Conservation (phyloP, 176 grass and related monocot genomes). For the Triticum monococcum region DNA sequence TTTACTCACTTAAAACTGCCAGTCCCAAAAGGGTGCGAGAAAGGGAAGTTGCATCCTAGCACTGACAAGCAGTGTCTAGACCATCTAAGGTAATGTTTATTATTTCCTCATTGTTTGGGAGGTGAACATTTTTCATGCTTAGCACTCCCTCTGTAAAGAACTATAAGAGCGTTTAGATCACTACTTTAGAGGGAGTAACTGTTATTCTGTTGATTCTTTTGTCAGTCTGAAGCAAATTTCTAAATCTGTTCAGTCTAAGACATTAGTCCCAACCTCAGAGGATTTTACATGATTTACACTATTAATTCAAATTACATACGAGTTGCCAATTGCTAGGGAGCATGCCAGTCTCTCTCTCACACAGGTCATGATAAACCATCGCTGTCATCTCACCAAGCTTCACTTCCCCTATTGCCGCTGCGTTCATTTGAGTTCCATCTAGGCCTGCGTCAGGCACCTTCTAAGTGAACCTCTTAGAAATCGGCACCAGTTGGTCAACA, state of each 20-base stretch:
- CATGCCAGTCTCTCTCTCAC: background rate
- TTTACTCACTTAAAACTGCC: conserved; percentile 86
- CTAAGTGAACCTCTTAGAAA: no score
- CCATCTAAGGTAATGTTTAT: conserved; percentile 59
- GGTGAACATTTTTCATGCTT: background rate
- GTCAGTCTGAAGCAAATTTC: background rate
- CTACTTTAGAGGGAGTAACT: background rate
- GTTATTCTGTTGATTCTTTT: background rate
- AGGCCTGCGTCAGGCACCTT: no score
- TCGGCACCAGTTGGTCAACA: no score
- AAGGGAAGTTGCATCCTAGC: conserved; percentile 94
- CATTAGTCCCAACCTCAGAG: background rate
- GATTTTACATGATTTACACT: background rate
- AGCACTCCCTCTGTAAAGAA: background rate
- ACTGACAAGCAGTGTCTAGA: conserved; percentile 85
- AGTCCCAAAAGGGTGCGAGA: conserved; percentile 60
- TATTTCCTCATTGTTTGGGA: background rate
- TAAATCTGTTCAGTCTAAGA: background rate
- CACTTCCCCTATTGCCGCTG: no score
- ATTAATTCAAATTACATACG: background rate
- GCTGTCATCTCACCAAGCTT: background rate
- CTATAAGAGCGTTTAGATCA: no score
- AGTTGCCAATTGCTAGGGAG: background rate
- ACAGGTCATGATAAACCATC: background rate
- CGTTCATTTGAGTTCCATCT: no score